Base-by-base conservation (phyloP, 192 early-diverging fungal species). In the Coemansia reversa region DNA sequence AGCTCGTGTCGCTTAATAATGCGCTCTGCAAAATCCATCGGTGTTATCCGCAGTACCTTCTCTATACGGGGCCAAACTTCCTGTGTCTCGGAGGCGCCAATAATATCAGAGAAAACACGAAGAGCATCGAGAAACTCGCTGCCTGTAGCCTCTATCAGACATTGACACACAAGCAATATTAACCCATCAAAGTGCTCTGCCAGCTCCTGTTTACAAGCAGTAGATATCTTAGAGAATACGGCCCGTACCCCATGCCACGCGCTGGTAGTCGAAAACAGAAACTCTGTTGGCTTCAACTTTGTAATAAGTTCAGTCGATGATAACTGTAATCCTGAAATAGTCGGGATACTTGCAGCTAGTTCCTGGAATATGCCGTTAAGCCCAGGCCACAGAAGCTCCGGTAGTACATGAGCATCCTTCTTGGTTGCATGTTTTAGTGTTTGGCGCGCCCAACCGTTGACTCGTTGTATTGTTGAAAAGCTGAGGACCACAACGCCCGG, bases 221-320 rank as follows among this genome's bases (percentile, higher is more conserved):
- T 39, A 6, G 67, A 33, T n/a, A 79, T 67, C 14, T 69, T 58
- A 9, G 60, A 61, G 29, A 79, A 29, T 23, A 60, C 53, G 1
- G 65, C 62, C 3, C 68, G 76, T 55, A 79, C 32, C 7, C 68
- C 71, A 24, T 56, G 61, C 76, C 76, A 79, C n/a, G 70, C 58
- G 45, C 58, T 59, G 5, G 67, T 57, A 8, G 45, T 27, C 16
- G 64, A 65, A 62, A 74, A 79, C 39, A 29, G 28, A 63, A 74
- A 79, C 2, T 51, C 66, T n/a, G 49, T 45, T 2, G 48, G 51
- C 5, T 47, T 33, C 24, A 16, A 7, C 25, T 51, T 14, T 16
- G 23, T 25, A 5, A 18, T 28, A 16, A 25, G 4, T 11, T 58
- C 58, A 1, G 54, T 30, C 5, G 59, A 58, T 7, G 64, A 51